Evolutionary conservation across 2,329 filamentous ascomycete genomes (phyloP).

Genomic region (Verticillium klebahnii): DNA sequence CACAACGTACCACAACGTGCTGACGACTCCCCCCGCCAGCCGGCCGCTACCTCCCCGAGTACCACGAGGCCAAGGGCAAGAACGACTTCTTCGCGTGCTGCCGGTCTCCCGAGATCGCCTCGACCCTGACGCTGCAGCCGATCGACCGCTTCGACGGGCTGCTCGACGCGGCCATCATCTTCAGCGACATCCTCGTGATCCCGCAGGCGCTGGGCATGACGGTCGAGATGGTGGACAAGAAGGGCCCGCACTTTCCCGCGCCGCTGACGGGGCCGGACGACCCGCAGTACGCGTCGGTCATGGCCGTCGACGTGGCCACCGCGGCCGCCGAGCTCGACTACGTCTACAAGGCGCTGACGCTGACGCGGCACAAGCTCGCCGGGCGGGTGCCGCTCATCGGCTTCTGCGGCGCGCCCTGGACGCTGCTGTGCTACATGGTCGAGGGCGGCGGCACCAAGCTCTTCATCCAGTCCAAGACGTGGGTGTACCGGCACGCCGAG

Average conservation of each 20-base stretch:
- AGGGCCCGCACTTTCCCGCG: constrained; percentile 89
- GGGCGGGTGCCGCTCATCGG: constrained; percentile 91
- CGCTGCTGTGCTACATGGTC: constrained; percentile 97
- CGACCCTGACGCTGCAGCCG: constrained; percentile 88
- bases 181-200: constrained; percentile 96
- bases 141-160: constrained; percentile 87
- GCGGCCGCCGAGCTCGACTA: constrained; percentile 83
- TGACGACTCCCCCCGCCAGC: constrained; percentile 48
- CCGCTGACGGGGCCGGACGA: constrained; percentile 78
- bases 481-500: constrained; percentile 85
- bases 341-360: constrained; percentile 90
- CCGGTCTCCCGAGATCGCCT: constrained; percentile 86
- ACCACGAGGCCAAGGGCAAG: constrained; percentile 87
- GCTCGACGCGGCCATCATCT: constrained; percentile 96
- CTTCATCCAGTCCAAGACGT: constrained; percentile 91
- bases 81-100: constrained; percentile 98
- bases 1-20: neutral
- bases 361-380: constrained; percentile 82
- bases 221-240: constrained; percentile 98
- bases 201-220: constrained; percentile 97
- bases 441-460: constrained; percentile 95
- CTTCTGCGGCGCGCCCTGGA: constrained; percentile 97
- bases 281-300: constrained; percentile 73
- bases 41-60: constrained; percentile 94
- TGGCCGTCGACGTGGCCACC: constrained; percentile 69